Evolutionary conservation across 768 basidiomycete genomes (phyloP), one percentile per base, ranked within the genome.

Genomic region (Kwoniella bestiolae): DNA sequence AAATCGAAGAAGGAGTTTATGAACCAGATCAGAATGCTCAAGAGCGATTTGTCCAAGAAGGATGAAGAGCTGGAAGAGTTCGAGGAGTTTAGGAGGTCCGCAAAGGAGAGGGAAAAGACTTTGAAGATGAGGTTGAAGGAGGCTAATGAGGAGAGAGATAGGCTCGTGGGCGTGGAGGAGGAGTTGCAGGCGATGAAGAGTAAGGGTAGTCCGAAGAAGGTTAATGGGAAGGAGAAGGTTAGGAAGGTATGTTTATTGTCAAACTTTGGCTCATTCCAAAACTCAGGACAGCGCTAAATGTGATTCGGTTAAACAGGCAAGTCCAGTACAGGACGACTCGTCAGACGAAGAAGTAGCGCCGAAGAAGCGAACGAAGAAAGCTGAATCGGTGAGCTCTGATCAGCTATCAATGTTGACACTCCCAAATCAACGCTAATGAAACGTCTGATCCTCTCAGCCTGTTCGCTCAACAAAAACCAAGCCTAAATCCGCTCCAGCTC

Each of bases 51-150:
- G 6, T 41, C 38, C 6, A 58, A 18, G 34, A 74, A 69, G 41
- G 53, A 16, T 2, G 70, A 69, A 7, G 72, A 78, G 52, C 56
- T 72, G 46, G 75, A 77, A 29, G 73, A 75, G 56, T 29, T 75
- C 29, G 66, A 55, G 18, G 66, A 47, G n/a, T 21, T 65, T 8
- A 69, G 66, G 53, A 62, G 69, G 55, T 58, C 52, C 11, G 59
- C 63, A n/a, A 68, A 65, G 51, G 72, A 73, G 35, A 55, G 71
- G 60, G 77, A 76, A 45, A 66, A 67, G 38, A 64, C 61, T 1
- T 56, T 76, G 28, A 76, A 75, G 65, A 41, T 55, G 4, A 74
- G 71, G 59, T 25, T 73, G 26, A 68, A 63, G 41, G 71, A 66
- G 18, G 70, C 71, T 2, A 63, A 31, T 11, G 71, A 67, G 21